Evolutionary conservation across 352 stramenopile genomes (phyloP).

Genomic region (Phytophthora aleatoria): DNA sequence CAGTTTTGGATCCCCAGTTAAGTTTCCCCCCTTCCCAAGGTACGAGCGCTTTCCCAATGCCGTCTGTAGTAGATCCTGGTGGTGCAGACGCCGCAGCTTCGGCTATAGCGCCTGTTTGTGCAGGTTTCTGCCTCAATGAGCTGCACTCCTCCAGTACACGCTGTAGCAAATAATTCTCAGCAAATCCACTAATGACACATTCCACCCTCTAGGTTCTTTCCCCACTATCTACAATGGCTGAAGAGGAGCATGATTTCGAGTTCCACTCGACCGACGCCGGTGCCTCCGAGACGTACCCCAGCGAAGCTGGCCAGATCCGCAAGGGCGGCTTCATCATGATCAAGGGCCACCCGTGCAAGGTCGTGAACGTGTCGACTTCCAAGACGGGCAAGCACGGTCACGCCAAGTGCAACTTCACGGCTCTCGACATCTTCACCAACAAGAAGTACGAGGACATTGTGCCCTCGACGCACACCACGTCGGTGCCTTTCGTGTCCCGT

Average conservation of each 20-base stretch:
- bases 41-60: constrained; percentile 28
- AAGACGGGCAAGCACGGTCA: constrained; percentile 99
- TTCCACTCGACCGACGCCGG: constrained; percentile 96
- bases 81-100: constrained; percentile 16
- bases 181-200: background rate
- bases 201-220: constrained; percentile 15
- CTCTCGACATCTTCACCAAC: constrained; percentile 99
- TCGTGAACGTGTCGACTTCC: constrained; percentile 97
- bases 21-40: constrained; percentile 48
- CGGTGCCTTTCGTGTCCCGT: constrained; percentile 97
- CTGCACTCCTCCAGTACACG: constrained; percentile 4
- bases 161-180: background rate
- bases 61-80: constrained; percentile 6
- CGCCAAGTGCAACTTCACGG: constrained; percentile 99
- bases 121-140: background rate
- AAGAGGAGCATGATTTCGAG: constrained; percentile 75
- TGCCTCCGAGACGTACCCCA: constrained; percentile 97
- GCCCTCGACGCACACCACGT: constrained; percentile 98
- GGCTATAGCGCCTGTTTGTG: background rate
- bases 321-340: constrained; percentile 99
- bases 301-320: constrained; percentile 99
- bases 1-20: constrained; percentile 41
- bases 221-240: constrained; percentile 49
- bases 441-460: constrained; percentile 99
- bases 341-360: constrained; percentile 99